Evolutionary conservation across 2,329 filamentous ascomycete species (phyloP).

Genomic region (Penicillium sp.): DNA sequence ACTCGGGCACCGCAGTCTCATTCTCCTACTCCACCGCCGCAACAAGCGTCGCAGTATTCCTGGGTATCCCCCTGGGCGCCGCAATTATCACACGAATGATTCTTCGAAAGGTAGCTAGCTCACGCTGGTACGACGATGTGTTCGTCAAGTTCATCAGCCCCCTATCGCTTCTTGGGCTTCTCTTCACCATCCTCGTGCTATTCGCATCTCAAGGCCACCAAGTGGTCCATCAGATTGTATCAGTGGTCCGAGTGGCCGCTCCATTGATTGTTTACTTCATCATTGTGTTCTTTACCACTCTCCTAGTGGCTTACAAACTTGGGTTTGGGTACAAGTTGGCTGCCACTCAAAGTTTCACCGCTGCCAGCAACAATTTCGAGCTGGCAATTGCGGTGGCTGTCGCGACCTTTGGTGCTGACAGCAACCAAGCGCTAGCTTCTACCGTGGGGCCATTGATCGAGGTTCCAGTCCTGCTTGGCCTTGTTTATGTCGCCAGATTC

Average conservation of each 20-base stretch:
- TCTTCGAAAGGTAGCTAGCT: slow-evolving; percentile 58
- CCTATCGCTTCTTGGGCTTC: slow-evolving; percentile 75
- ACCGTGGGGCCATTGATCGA: slow-evolving; percentile 86
- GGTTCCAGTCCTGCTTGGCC: slow-evolving; percentile 74
- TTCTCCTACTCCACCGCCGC: slow-evolving; percentile 70
- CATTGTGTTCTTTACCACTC: slow-evolving; percentile 70
- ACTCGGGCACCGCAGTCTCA: slow-evolving; percentile 38
- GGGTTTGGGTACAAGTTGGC: slow-evolving; percentile 73
- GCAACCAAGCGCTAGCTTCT: slow-evolving; percentile 76
- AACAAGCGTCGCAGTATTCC: slow-evolving; percentile 78
- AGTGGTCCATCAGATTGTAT: slow-evolving; percentile 80
- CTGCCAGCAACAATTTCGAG: slow-evolving; percentile 92
- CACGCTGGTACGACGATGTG: slow-evolving; percentile 60
- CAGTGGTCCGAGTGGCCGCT: slow-evolving; percentile 77
- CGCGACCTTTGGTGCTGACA: slow-evolving; percentile 74
- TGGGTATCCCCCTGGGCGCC: slow-evolving; percentile 79
- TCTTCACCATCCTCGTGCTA: slow-evolving; percentile 84
- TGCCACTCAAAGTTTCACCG: slow-evolving; percentile 81
- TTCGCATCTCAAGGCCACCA: slow-evolving; percentile 79
- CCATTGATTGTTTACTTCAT: slow-evolving; percentile 81
- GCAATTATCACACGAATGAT: slow-evolving; percentile 72
- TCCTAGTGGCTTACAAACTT: slow-evolving; percentile 60
- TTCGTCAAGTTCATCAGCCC: slow-evolving; percentile 65
- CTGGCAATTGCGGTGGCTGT: slow-evolving; percentile 86
- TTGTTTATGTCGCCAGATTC: slow-evolving; percentile 70